phyloP scores from a whole-genome alignment of 441 rosid genomes.

The Bocquillonia castaneifolia region DNA sequence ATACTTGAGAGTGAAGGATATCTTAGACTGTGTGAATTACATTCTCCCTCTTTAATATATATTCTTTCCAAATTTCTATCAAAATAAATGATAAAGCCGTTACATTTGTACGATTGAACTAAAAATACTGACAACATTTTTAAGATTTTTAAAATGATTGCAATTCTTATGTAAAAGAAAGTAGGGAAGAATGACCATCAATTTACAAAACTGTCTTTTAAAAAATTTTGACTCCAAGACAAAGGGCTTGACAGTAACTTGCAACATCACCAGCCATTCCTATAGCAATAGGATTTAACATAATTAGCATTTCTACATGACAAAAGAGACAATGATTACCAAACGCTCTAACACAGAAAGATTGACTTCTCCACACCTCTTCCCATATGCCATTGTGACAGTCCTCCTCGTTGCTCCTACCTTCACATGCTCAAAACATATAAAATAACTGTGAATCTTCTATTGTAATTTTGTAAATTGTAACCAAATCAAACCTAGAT shows the following conservation, averaged over 20 bases:
- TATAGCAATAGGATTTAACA: not conserved
- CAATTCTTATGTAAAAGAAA: not conserved
- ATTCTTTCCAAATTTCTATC: not conserved
- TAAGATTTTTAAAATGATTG: not conserved
- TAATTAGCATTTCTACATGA: not conserved
- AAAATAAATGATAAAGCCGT: not conserved
- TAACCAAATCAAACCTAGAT: constrained; percentile 18
- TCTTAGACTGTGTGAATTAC: not conserved
- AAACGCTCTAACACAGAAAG: constrained; percentile 64
- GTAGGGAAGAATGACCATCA: not conserved
- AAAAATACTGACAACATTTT: too few relatives aligned
- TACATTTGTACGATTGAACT: too few relatives aligned
- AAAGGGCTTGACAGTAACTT: not conserved
- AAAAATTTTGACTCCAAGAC: not conserved
- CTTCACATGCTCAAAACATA: constrained; percentile 44
- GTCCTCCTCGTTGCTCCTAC: constrained; percentile 80
- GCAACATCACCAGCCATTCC: too few relatives aligned
- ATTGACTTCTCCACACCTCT: constrained; percentile 77
- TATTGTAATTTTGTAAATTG: constrained; percentile 10
- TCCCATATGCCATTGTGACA: constrained; percentile 72
- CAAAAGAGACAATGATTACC: constrained; percentile 40
- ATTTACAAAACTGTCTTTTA: not conserved
- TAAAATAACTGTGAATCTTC: constrained; percentile 15
- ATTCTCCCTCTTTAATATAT: not conserved
- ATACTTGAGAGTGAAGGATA: not conserved